These are phyloP conservation scores for Cercospora sesami DNA, from an alignment of 2,329 filamentous ascomycete genomes.

Conservation along the genomic window DNA sequence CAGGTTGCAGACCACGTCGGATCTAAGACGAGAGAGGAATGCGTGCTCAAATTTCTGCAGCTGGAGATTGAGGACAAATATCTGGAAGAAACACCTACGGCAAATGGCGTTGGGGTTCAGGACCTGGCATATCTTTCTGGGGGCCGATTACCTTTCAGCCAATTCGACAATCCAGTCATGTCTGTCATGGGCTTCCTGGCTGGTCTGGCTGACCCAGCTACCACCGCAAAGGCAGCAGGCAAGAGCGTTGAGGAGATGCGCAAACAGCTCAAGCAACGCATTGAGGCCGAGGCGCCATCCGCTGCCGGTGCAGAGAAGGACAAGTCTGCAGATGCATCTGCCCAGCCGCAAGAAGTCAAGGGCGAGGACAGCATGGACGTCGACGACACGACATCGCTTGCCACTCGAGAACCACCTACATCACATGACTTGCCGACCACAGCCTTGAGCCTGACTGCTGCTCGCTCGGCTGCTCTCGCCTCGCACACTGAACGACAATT, in stretches of 20 bases:
- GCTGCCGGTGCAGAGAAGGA: slow-evolving; percentile 48
- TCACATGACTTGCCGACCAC: slow-evolving; percentile 61
- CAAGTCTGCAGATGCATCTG: slow-evolving; percentile 55
- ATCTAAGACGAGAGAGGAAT: slow-evolving; percentile 89
- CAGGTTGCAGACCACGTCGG: slow-evolving; percentile 89
- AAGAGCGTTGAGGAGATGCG: slow-evolving; percentile 86
- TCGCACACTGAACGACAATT: slow-evolving; percentile 97
- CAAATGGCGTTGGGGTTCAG: slow-evolving; percentile 50
- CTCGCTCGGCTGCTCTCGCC: slow-evolving; percentile 80
- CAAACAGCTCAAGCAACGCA: slow-evolving; percentile 72
- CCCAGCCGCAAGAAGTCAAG: slow-evolving; percentile 40
- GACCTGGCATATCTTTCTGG: slow-evolving; percentile 65
- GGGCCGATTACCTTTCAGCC: slow-evolving; percentile 83
- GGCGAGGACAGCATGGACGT: slow-evolving; percentile 59
- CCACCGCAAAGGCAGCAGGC: slow-evolving; percentile 85
- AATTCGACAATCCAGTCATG: slow-evolving; percentile 93
- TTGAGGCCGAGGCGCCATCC: slow-evolving; percentile 59
- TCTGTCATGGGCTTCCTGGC: slow-evolving; percentile 94
- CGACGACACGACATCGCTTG: slow-evolving; percentile 54
- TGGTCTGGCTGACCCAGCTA: slow-evolving; percentile 82
- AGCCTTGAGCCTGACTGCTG: slow-evolving; percentile 81
- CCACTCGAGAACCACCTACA: slow-evolving; percentile 49
- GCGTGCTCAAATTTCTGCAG: slow-evolving; percentile 92
- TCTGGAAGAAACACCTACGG: slow-evolving; percentile 62
- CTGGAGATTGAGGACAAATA: slow-evolving; percentile 98